These are phyloP conservation scores for Phytomonas sp. DNA, from an alignment of 208 protist species.

Conservation along the genomic window DNA sequence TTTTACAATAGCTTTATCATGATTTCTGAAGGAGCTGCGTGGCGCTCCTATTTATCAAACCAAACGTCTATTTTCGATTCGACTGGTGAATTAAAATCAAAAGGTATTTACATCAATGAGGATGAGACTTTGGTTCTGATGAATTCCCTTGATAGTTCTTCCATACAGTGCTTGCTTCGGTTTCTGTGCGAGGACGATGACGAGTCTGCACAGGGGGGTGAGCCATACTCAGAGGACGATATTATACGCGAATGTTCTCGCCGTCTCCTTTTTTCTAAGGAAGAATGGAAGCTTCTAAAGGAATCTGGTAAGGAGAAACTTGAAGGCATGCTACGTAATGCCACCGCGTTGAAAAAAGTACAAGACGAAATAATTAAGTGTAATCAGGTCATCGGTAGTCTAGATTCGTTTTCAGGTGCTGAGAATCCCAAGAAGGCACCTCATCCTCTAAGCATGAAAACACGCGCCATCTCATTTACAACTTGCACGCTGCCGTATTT, in stretches of 20 bases:
- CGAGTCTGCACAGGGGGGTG: not conserved
- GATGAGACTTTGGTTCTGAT: not conserved
- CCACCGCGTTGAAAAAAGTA: not conserved
- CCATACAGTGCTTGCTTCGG: not conserved
- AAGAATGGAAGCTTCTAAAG: slow-evolving; percentile 26
- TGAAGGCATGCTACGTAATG: not conserved
- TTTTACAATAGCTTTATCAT: slow-evolving; percentile 50
- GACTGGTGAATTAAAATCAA: not conserved
- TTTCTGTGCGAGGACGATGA: not conserved
- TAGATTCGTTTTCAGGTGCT: not conserved
- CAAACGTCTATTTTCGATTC: not conserved
- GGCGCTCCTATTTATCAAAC: slow-evolving; percentile 10
- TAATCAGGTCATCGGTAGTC: not conserved
- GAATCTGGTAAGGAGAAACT: slow-evolving; percentile 8
- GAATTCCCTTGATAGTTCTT: not conserved
- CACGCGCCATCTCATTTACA: not conserved
- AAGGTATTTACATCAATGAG: not conserved
- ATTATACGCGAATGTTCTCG: not conserved
- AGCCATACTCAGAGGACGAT: not conserved
- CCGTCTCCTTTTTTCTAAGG: slow-evolving; percentile 34
- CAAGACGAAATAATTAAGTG: not conserved
- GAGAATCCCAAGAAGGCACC: not conserved
- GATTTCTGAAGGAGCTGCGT: slow-evolving; percentile 19
- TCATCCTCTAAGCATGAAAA: not conserved
- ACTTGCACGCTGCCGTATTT: not conserved